These are phyloP conservation scores for Vitis labrusca DNA, from an alignment of 164 flowering plant species.

Conservation along the genomic window DNA sequence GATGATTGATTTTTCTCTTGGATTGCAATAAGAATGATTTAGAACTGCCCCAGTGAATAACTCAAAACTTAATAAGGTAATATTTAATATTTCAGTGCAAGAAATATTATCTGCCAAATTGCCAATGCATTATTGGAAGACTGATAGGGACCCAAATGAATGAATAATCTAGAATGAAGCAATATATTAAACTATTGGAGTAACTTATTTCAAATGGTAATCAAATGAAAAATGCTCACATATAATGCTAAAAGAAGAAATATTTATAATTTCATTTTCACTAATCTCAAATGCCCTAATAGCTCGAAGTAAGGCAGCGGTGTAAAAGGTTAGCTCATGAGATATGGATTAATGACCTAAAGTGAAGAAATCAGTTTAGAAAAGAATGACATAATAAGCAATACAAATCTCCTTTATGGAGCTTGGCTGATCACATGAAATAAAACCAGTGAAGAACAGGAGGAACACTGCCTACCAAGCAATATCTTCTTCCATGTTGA, in stretches of 20 bases:
- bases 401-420: not conserved
- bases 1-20: no score
- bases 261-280: not conserved
- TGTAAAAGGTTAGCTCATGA: not conserved
- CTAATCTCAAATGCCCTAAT: not conserved
- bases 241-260: no score
- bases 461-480: not conserved
- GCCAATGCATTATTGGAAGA: no score
- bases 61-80: no score
- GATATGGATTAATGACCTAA: not conserved
- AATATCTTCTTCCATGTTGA: constrained; percentile 4
- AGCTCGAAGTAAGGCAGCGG: not conserved
- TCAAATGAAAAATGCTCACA: not conserved
- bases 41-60: no score
- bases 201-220: not conserved
- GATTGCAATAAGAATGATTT: no score
- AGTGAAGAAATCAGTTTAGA: not conserved
- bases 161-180: no score
- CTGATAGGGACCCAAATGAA: no score
- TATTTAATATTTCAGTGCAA: no score
- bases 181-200: not conserved
- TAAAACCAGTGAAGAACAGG: not conserved
- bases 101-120: no score
- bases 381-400: constrained; percentile 2
- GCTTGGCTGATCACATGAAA: constrained; percentile 2